Conservation (phyloP, 106 monocot genomes). For the Chionographis japonica region DNA sequence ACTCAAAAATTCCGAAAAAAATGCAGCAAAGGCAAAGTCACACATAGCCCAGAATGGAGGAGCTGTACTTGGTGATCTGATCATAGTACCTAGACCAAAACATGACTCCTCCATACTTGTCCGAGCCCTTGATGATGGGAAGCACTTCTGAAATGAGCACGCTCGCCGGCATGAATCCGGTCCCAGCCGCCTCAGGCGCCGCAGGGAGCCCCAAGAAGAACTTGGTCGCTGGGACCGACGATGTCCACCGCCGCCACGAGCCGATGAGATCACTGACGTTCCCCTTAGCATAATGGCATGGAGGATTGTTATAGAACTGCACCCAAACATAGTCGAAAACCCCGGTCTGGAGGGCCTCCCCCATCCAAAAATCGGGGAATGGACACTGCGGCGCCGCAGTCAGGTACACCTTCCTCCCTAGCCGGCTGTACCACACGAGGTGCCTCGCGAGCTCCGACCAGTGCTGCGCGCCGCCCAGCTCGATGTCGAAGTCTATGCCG, state of each 20-base stretch:
- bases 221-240: neutral
- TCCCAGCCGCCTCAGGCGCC: neutral
- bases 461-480: too few species aligned
- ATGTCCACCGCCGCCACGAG: constrained; percentile 1
- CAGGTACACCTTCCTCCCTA: neutral
- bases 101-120: constrained; percentile 11
- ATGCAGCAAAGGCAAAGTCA: neutral
- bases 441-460: too few species aligned
- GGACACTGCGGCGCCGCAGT: neutral
- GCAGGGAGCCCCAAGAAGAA: neutral
- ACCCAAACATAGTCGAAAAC: constrained; percentile 6
- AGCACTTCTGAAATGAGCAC: neutral
- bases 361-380: neutral
- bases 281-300: neutral
- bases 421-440: neutral
- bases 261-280: neutral
- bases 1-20: too few species aligned
- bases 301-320: neutral
- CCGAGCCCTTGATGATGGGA: neutral
- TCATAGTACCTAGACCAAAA: constrained; percentile 5
- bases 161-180: neutral
- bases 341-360: neutral
- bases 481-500: too few species aligned
- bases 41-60: neutral
- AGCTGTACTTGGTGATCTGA: neutral